Evolutionary conservation across 176 grass and related monocot genomes (phyloP), one percentile per base, ranked within the genome.

Genomic region (Urochloa ruziziensis): DNA sequence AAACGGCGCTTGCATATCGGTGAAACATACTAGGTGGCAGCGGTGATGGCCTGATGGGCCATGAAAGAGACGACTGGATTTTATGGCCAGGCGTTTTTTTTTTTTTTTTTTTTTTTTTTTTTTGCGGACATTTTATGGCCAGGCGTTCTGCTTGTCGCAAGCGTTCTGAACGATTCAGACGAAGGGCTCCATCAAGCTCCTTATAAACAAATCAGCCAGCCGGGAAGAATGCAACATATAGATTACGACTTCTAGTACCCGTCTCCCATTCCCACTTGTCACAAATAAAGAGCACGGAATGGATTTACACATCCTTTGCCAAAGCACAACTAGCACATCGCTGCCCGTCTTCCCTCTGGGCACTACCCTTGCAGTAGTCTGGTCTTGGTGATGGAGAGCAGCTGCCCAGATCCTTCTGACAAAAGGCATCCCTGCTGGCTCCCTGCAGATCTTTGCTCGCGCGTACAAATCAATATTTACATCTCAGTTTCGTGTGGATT

Each of bases 401-500:
- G 29, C 59, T 35, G 21, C 63, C 16, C 51, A 6, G 16, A 6
- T 43, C 51, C 61, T 56, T 78, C 37, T 34, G 70, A 68, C 5
- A 82, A 60, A 75, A 87, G 79, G 85, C 72, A 87, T 21, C 10
- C 23, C 43, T 13, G n/a, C n/a, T n/a, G n/a, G n/a, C n/a, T 46
- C 43, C 43, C 14, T 51, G 0, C 23, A 62, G 21, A 74, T 39
- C 9, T 63, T 54, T 57, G 46, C n/a, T 11, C 10, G 7, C 35
- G 1, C 25, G 14, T 34, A 52, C 5, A 53, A 23, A 47, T 27
- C 49, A 47, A 0, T 67, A 14, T 82, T 75, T 42, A 68, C 23
- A 39, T 24, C 54, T 82, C 1, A 47, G 1, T 0, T 49, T 2
- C 60, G 6, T 49, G 23, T 19, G 32, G 1, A 35, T 70, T 70